Percentiles rank a stretch among this genome's conserved stretches.
Conservation (phyloP, 1,139 yeast species). For the Diutina catenulata region DNA sequence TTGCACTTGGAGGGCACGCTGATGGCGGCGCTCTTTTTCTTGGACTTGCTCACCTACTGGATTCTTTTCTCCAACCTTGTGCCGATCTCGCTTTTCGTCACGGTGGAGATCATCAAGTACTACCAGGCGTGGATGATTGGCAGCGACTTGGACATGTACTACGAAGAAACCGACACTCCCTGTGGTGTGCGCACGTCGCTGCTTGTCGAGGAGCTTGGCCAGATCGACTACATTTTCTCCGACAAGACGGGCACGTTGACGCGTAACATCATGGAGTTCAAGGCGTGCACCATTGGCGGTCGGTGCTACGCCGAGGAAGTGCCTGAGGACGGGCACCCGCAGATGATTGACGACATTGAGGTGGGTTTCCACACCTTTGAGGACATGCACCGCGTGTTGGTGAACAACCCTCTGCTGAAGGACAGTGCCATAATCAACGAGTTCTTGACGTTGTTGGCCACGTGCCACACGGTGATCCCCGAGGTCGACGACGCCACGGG, state of each 20-base stretch:
- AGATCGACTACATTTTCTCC: slow-evolving; percentile 87
- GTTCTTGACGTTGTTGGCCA: slow-evolving; percentile 73
- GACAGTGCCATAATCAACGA: slow-evolving; percentile 64
- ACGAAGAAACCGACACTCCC: slow-evolving; percentile 81
- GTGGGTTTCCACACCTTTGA: slow-evolving; percentile 70
- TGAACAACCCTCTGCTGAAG: slow-evolving; percentile 27
- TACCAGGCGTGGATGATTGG: slow-evolving; percentile 92
- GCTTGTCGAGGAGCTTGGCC: slow-evolving; percentile 92
- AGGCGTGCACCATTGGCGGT: slow-evolving; percentile 90
- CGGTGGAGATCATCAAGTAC: slow-evolving; percentile 89
- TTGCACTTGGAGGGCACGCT: slow-evolving; percentile 60
- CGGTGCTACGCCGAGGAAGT: slow-evolving; percentile 77
- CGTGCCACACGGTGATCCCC: slow-evolving; percentile 97
- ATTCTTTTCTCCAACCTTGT: slow-evolving; percentile 89
- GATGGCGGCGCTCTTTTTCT: slow-evolving; percentile 62
- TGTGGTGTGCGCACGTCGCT: slow-evolving; percentile 92
- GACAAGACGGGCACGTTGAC: slow-evolving; percentile 96
- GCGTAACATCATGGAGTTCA: slow-evolving; percentile 91
- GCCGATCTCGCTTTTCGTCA: slow-evolving; percentile 89
- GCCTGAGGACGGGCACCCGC: slow-evolving; percentile 81
- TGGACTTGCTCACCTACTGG: slow-evolving; percentile 88
- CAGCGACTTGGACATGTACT: slow-evolving; percentile 88
- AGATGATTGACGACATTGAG: slow-evolving; percentile 66
- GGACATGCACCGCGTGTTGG: slow-evolving; percentile 38
- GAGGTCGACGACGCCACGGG: slow-evolving; percentile 55